These are phyloP conservation scores for Orbilia quercus DNA, from an alignment of 2,329 filamentous ascomycete genomes.

Conservation along the genomic window DNA sequence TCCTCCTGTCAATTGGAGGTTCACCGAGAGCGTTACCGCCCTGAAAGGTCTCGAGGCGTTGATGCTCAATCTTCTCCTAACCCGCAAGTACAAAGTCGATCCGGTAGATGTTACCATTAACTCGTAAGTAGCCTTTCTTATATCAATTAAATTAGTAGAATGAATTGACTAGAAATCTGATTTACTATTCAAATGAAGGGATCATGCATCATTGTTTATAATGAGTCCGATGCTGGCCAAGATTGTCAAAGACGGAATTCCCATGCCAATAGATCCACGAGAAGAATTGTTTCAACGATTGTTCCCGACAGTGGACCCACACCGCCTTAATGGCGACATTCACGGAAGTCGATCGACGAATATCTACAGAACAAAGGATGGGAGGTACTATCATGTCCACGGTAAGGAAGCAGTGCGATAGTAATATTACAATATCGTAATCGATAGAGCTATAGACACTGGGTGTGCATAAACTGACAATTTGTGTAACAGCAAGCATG, in stretches of 20 bases:
- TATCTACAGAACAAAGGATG: conserved; percentile 66
- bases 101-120: conserved; percentile 65
- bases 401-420: conserved; percentile 58
- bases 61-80: conserved; percentile 65
- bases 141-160: background rate
- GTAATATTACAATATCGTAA: too few species aligned
- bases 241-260: conserved; percentile 24
- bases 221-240: conserved; percentile 62
- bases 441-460: background rate
- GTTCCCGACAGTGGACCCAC: conserved; percentile 59
- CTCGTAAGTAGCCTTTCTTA: conserved; percentile 62
- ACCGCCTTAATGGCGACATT: conserved; percentile 53
- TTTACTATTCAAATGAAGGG: conserved; percentile 57
- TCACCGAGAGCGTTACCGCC: conserved; percentile 68
- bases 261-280: conserved; percentile 30
- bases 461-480: background rate
- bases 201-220: conserved; percentile 66
- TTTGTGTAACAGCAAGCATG: conserved; percentile 61
- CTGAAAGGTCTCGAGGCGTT: conserved; percentile 67
- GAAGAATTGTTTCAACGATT: conserved; percentile 28
- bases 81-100: conserved; percentile 64
- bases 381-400: conserved; percentile 66
- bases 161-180: too few species aligned
- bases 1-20: conserved; percentile 70
- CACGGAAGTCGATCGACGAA: conserved; percentile 64